Percentiles rank a stretch among this genome's conserved stretches.
Evolutionary conservation across 306 rosid species (phyloP).

Genomic region (Corylus avellana): DNA sequence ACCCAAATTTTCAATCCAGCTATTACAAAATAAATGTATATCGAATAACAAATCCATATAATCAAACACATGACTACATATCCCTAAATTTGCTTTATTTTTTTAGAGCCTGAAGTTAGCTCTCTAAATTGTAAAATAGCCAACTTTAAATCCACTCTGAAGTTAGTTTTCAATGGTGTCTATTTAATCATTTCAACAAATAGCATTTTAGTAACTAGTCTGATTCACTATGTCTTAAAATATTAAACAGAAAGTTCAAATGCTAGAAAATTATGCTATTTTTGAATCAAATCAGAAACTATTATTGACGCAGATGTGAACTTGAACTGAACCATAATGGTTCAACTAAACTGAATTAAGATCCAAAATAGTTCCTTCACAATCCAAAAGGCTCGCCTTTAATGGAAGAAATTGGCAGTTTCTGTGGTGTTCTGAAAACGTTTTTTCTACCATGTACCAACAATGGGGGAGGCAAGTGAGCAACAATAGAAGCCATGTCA

Average conservation of each 20-base stretch:
- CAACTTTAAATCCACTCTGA: background rate
- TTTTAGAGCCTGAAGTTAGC: too few species aligned
- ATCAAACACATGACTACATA: too few species aligned
- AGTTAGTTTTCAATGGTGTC: background rate
- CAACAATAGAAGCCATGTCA: constrained; percentile 67
- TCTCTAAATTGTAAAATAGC: background rate
- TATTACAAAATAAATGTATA: too few species aligned
- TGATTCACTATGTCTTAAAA: background rate
- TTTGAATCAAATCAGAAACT: background rate
- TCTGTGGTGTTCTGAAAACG: constrained; percentile 29
- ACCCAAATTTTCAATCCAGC: too few species aligned
- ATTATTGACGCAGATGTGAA: background rate
- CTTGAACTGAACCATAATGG: background rate
- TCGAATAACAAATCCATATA: too few species aligned
- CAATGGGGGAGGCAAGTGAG: constrained; percentile 61
- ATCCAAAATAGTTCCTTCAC: background rate
- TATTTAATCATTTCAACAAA: background rate
- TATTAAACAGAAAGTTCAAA: background rate
- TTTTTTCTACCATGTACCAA: constrained; percentile 42
- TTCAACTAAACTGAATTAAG: background rate
- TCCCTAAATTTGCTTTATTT: too few species aligned
- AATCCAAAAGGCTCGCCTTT: constrained; percentile 29
- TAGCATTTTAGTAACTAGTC: background rate
- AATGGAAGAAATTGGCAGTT: constrained; percentile 35
- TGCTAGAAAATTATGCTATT: background rate